Evolutionary conservation across 2,329 filamentous ascomycete species (phyloP).

Genomic region (Pseudogymnoascus sp.): DNA sequence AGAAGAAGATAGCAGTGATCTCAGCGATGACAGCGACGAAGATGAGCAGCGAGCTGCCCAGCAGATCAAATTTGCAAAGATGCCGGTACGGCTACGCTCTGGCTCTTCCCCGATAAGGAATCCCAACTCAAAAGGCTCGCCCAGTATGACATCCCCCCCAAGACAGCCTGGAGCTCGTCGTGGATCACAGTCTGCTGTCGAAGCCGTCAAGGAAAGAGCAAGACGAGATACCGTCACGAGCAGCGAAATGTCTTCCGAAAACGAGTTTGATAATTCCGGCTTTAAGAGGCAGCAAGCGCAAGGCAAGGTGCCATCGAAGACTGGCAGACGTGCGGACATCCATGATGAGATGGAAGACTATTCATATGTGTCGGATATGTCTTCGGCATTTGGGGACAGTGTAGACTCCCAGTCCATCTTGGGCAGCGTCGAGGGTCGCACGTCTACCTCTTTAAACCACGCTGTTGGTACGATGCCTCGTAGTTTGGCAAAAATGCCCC

Average conservation of each 20-base stretch:
- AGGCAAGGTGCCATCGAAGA: conserved; percentile 48
- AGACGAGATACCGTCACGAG: conserved; percentile 71
- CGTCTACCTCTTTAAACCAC: conserved; percentile 45
- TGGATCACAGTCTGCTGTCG: conserved; percentile 64
- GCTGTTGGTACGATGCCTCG: conserved; percentile 53
- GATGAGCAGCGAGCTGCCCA: conserved; percentile 66
- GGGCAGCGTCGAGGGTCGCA: conserved; percentile 52
- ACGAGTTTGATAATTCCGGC: conserved; percentile 61
- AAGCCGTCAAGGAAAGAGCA: conserved; percentile 60
- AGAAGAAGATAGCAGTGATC: conserved; percentile 77
- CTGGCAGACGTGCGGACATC: conserved; percentile 44
- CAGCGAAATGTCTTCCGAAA: conserved; percentile 76
- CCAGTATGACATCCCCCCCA: conserved; percentile 68
- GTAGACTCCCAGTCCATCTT: conserved; percentile 66
- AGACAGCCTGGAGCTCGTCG: conserved; percentile 41
- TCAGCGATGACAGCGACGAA: conserved; percentile 78
- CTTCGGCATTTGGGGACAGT: conserved; percentile 57
- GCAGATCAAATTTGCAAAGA: conserved; percentile 92
- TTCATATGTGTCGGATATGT: conserved; percentile 54
- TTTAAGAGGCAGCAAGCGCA: conserved; percentile 58
- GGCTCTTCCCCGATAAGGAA: conserved; percentile 80
- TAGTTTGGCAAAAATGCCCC: conserved; percentile 53
- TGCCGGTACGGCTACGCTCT: conserved; percentile 78
- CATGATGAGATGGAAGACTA: conserved; percentile 49
- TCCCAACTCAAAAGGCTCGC: conserved; percentile 50